Evolutionary conservation across 805 yeast genomes (phyloP).

Genomic region (Saccharomycopsis sp.): DNA sequence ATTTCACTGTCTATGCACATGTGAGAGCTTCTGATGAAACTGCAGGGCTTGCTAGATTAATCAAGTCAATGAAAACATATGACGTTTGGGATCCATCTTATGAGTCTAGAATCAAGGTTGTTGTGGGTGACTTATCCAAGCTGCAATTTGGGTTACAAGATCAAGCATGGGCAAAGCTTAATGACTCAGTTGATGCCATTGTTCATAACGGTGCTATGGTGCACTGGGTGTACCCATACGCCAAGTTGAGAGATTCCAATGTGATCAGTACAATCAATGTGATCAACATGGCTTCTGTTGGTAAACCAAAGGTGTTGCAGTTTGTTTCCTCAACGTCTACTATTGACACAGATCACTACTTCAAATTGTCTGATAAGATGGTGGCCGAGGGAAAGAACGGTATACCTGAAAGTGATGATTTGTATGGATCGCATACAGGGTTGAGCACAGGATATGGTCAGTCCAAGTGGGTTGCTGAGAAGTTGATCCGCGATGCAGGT

Average conservation of each 20-base stretch:
- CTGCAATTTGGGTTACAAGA: constrained; percentile 62
- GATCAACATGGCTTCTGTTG: constrained; percentile 63
- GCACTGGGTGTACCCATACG: constrained; percentile 97
- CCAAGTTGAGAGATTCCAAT: constrained; percentile 84
- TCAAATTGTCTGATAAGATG: constrained; percentile 64
- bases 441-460: constrained; percentile 94
- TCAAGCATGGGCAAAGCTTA: constrained; percentile 48
- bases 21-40: constrained; percentile 71
- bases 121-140: constrained; percentile 73
- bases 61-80: constrained; percentile 66
- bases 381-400: constrained; percentile 60
- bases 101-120: constrained; percentile 49
- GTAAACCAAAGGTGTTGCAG: constrained; percentile 76
- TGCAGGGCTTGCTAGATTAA: constrained; percentile 69
- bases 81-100: constrained; percentile 51
- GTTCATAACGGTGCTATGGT: constrained; percentile 97
- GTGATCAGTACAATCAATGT: constrained; percentile 83
- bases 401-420: constrained; percentile 72
- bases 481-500: constrained; percentile 82
- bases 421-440: constrained; percentile 73
- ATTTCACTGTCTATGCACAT: constrained; percentile 70
- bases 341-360: constrained; percentile 74
- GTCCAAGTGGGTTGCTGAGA: constrained; percentile 95
- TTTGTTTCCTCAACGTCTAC: constrained; percentile 96
- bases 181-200: constrained; percentile 62